Evolutionary conservation across 2,329 filamentous ascomycete genomes (phyloP).

Genomic region (Leptographium procerum): DNA sequence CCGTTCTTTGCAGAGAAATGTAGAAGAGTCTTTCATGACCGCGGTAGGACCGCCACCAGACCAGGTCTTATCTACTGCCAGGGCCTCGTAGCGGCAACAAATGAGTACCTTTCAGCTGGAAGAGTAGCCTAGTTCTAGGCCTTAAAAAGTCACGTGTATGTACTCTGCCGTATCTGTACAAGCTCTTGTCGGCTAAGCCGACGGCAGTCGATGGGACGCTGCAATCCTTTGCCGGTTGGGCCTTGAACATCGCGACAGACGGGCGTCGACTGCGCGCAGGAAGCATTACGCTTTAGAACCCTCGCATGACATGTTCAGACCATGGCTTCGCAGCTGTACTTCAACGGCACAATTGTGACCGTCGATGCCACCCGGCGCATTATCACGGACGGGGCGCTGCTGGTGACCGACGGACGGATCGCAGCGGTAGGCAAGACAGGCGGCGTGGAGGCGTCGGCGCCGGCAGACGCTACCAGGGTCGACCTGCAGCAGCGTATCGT

Average conservation of each 20-base stretch:
- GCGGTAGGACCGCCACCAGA: background rate
- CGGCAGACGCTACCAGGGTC: background rate
- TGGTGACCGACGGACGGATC: background rate
- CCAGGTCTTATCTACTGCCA: background rate
- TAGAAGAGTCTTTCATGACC: background rate
- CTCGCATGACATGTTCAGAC: too few species aligned
- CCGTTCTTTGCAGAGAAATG: background rate
- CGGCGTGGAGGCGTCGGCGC: background rate
- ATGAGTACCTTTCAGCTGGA: background rate
- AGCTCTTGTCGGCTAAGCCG: background rate
- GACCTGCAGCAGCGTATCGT: background rate
- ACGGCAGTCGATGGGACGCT: background rate
- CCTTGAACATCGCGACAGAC: too few species aligned
- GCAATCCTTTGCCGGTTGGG: too few species aligned
- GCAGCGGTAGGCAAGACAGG: background rate
- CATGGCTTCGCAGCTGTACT: background rate
- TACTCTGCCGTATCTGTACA: background rate
- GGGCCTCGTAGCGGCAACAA: background rate
- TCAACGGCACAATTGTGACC: background rate
- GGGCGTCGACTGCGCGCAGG: background rate
- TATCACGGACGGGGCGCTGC: background rate
- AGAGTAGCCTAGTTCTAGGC: too few species aligned
- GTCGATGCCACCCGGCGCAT: background rate
- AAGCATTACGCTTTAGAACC: too few species aligned
- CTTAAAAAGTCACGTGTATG: background rate